Evolutionary conservation across 1,139 yeast genomes (phyloP).

Genomic region (Pichia inconspicua): DNA sequence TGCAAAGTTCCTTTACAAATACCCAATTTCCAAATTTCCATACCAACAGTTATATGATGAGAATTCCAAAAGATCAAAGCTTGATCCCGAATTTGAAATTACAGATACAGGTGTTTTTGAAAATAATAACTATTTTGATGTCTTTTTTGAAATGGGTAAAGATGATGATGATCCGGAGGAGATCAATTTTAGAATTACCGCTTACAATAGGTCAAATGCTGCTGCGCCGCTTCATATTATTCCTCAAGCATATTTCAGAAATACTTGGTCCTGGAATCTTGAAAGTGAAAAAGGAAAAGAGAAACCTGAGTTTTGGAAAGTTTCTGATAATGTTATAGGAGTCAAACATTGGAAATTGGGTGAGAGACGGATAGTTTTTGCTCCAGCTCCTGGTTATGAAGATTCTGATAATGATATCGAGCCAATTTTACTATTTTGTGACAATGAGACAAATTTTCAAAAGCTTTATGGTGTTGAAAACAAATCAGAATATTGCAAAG

Average conservation of each 20-base stretch:
- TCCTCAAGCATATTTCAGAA: slow-evolving; percentile 83
- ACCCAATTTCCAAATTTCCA: slow-evolving; percentile 81
- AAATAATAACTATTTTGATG: slow-evolving; percentile 80
- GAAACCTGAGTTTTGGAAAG: slow-evolving; percentile 32
- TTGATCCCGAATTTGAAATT: slow-evolving; percentile 64
- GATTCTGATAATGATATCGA: slow-evolving; percentile 59
- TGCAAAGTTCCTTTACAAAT: slow-evolving; percentile 88
- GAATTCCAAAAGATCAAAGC: slow-evolving; percentile 57
- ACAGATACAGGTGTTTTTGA: slow-evolving; percentile 71
- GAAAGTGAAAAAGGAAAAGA: slow-evolving; percentile 46
- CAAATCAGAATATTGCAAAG: slow-evolving; percentile 60
- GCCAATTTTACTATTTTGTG: slow-evolving; percentile 74
- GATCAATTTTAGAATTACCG: slow-evolving; percentile 76
- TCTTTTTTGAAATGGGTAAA: slow-evolving; percentile 87
- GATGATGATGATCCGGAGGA: slow-evolving; percentile 78
- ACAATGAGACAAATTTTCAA: slow-evolving; percentile 75
- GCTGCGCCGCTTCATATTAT: slow-evolving; percentile 82
- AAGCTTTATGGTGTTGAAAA: slow-evolving; percentile 60
- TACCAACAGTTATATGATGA: slow-evolving; percentile 68
- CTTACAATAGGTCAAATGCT: slow-evolving; percentile 75
- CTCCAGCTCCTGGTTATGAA: slow-evolving; percentile 78
- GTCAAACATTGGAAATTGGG: slow-evolving; percentile 71
- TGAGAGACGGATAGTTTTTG: slow-evolving; percentile 60
- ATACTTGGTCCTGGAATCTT: slow-evolving; percentile 89
- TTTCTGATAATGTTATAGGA: slow-evolving; percentile 40